Evolutionary conservation across 345 rosid genomes (phyloP).

Genomic region (Pistacia atlantica): DNA sequence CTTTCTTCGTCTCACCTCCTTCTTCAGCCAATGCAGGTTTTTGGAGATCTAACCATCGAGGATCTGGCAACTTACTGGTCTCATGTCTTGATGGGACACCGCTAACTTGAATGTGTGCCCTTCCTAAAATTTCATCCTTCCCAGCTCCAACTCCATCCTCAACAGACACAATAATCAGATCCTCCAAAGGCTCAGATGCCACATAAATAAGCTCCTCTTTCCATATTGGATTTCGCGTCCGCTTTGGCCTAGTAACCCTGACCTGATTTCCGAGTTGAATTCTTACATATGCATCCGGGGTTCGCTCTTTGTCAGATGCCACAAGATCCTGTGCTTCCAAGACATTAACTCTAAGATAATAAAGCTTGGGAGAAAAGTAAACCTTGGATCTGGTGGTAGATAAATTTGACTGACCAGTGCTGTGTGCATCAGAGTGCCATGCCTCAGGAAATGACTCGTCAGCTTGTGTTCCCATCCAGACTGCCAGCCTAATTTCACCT

Average conservation of each 20-base stretch:
- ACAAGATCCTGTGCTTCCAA: conserved; percentile 82
- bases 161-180: conserved; percentile 56
- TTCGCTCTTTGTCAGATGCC: conserved; percentile 57
- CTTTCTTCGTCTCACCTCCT: conserved; percentile 61
- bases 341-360: conserved; percentile 70
- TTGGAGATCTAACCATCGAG: conserved; percentile 68
- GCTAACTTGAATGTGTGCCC: conserved; percentile 45
- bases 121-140: conserved; percentile 77
- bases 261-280: conserved; percentile 61
- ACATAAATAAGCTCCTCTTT: conserved; percentile 83
- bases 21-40: conserved; percentile 49
- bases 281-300: conserved; percentile 62
- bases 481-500: conserved; percentile 39
- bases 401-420: conserved; percentile 58
- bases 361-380: conserved; percentile 81
- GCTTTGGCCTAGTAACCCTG: conserved; percentile 51
- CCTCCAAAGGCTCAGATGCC: conserved; percentile 86
- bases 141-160: conserved; percentile 72
- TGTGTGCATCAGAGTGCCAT: conserved; percentile 93
- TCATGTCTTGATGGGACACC: conserved; percentile 54
- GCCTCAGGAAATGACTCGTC: conserved; percentile 93
- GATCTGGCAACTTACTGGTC: conserved; percentile 49
- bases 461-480: conserved; percentile 93
- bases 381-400: conserved; percentile 76
- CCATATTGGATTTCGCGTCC: conserved; percentile 68